These are phyloP conservation scores for Fusarium penzigii DNA, from an alignment of 2,329 filamentous ascomycete species.

Conservation along the genomic window DNA sequence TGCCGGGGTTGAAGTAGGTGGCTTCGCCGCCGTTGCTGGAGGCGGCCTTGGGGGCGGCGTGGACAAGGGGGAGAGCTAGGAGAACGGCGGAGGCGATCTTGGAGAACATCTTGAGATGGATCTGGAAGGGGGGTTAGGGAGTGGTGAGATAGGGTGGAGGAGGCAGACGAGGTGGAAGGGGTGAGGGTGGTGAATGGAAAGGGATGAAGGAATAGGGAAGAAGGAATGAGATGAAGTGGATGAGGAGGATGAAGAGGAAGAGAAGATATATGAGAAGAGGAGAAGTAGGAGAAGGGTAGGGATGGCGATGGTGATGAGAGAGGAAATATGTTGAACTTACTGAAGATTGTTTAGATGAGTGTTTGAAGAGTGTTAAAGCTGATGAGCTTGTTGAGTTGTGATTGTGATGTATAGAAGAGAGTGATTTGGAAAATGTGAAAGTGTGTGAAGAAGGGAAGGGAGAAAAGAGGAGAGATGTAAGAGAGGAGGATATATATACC, in stretches of 20 bases:
- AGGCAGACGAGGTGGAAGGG: not conserved
- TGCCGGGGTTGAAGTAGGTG: slow-evolving; percentile 61
- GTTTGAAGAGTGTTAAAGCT: not conserved
- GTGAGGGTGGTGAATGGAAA: not conserved
- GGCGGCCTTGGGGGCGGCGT: slow-evolving; percentile 15
- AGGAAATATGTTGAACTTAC: not conserved
- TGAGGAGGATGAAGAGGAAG: not conserved
- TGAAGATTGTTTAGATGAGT: not conserved
- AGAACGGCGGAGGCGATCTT: slow-evolving; percentile 17
- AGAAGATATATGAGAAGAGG: not conserved
- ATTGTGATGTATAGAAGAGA: not conserved
- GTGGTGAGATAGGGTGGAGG: not conserved
- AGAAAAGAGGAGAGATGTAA: not conserved
- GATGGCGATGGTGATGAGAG: not conserved
- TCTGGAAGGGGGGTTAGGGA: too few species aligned
- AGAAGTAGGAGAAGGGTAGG: not conserved
- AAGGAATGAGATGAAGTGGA: not conserved
- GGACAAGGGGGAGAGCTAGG: slow-evolving; percentile 19
- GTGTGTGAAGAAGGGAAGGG: not conserved
- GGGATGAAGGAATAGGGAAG: not conserved
- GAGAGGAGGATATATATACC: not conserved
- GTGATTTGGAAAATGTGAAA: not conserved
- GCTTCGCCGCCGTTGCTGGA: slow-evolving; percentile 14
- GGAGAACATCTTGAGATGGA: slow-evolving; percentile 22
- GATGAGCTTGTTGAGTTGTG: not conserved